Percentiles rank a stretch among this genome's conserved stretches.
Conservation (phyloP, 2,329 filamentous ascomycete species). For the Aspergillus awamori region DNA sequence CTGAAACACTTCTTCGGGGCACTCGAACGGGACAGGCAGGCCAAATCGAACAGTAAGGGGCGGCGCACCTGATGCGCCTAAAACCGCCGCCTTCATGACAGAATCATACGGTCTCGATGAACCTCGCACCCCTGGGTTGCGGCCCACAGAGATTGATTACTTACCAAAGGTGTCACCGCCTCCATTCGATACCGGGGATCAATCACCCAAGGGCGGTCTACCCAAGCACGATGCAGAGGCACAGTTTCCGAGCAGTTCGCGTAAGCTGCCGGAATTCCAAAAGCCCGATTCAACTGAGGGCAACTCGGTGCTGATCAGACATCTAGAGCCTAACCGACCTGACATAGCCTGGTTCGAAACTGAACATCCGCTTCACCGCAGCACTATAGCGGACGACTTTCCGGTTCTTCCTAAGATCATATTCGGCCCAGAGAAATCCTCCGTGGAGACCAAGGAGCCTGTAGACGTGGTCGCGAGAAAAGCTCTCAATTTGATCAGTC, state of each 20-base stretch:
- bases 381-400: constrained; percentile 17
- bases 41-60: constrained; percentile 8
- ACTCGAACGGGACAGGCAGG: constrained; percentile 5
- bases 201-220: constrained; percentile 24
- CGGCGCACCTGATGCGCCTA: constrained; percentile 33
- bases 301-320: constrained; percentile 62
- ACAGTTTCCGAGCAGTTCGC: constrained; percentile 36
- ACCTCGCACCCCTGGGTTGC: constrained; percentile 41
- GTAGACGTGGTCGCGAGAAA: background rate
- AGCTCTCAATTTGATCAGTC: background rate
- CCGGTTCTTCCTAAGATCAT: constrained; percentile 7
- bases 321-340: constrained; percentile 65
- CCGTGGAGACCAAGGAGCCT: background rate
- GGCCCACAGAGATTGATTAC: constrained; percentile 36
- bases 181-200: constrained; percentile 34
- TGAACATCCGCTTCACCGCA: constrained; percentile 50
- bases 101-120: constrained; percentile 48
- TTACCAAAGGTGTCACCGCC: constrained; percentile 34
- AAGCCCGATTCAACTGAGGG: constrained; percentile 59
- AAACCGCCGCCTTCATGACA: constrained; percentile 38
- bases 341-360: constrained; percentile 65
- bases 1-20: background rate
- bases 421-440: constrained; percentile 46
- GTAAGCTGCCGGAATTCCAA: constrained; percentile 37
- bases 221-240: constrained; percentile 31